phyloP scores from a whole-genome alignment of 225 moss, liverwort and hornwort genomes.

The Ulota crispa region DNA sequence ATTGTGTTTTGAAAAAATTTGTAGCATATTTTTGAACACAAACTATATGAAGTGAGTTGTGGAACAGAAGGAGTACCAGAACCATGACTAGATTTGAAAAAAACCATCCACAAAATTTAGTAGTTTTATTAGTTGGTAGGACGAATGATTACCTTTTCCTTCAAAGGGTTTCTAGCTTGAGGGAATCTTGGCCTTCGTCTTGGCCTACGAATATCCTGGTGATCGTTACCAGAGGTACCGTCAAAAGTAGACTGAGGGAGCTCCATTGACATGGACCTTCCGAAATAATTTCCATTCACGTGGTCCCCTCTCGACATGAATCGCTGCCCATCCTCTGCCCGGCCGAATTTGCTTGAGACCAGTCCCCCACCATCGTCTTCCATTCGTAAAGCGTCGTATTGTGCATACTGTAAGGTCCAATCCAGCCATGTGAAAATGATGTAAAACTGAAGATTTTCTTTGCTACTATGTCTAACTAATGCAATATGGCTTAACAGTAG shows the following conservation, averaged over 20 bases:
- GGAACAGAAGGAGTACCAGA: neutral
- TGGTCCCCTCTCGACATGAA: conserved; percentile 57
- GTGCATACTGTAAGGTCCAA: conserved; percentile 38
- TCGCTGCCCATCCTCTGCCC: conserved; percentile 62
- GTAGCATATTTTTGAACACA: neutral
- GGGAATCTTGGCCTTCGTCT: conserved; percentile 80
- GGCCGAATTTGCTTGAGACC: conserved; percentile 56
- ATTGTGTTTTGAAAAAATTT: neutral
- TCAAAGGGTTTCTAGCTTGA: conserved; percentile 63
- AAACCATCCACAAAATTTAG: neutral
- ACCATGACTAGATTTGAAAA: neutral
- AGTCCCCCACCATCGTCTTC: conserved; percentile 70
- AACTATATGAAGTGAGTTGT: too few relatives aligned
- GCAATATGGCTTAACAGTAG: neutral
- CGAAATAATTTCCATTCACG: conserved; percentile 59
- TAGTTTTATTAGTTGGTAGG: neutral
- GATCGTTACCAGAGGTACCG: conserved; percentile 54
- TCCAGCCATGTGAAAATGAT: neutral
- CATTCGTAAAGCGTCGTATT: conserved; percentile 69
- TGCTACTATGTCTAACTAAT: neutral
- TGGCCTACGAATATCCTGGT: conserved; percentile 74
- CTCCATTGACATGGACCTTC: conserved; percentile 58
- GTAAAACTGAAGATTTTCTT: neutral
- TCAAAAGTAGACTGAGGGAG: conserved; percentile 62
- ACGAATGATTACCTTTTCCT: conserved; percentile 64